phyloP scores from a whole-genome alignment of 2,329 filamentous ascomycete genomes.

The Sporothrix pallida region DNA sequence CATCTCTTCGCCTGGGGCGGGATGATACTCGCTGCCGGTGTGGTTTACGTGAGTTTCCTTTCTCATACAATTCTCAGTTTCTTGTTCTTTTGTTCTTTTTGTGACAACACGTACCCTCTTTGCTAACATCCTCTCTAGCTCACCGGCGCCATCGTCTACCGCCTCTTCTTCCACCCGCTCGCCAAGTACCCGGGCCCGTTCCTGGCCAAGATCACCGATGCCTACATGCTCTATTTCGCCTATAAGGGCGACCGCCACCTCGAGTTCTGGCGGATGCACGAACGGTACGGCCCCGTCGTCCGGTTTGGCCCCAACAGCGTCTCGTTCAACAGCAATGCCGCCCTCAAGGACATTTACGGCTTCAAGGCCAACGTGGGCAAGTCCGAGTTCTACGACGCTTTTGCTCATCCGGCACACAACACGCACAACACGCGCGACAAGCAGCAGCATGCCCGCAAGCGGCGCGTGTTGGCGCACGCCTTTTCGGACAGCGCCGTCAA shows the following conservation, averaged over 20 bases:
- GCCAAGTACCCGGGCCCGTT: constrained; percentile 69
- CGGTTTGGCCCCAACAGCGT: constrained; percentile 79
- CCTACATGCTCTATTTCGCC: constrained; percentile 73
- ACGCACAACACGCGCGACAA: constrained; percentile 76
- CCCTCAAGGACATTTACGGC: constrained; percentile 70
- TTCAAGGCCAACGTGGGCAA: constrained; percentile 69
- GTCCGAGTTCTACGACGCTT: constrained; percentile 74
- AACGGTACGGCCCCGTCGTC: constrained; percentile 73
- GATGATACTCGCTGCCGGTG: constrained; percentile 45
- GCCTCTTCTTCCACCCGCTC: constrained; percentile 68
- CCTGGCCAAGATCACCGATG: constrained; percentile 67
- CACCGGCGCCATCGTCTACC: constrained; percentile 55
- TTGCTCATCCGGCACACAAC: constrained; percentile 72
- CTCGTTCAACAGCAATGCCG: constrained; percentile 74
- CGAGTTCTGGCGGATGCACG: constrained; percentile 72
- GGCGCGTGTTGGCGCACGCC: constrained; percentile 72
- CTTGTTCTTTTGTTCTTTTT: no score
- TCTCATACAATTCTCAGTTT: no score
- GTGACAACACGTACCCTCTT: background rate
- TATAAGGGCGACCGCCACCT: constrained; percentile 77
- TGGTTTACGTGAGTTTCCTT: constrained; percentile 50
- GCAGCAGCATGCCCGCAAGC: constrained; percentile 70
- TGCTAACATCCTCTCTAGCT: background rate
- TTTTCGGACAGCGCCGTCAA: constrained; percentile 71
- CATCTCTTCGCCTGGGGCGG: constrained; percentile 52